phyloP scores from a whole-genome alignment of 768 basidiomycete species.

The Mycena sanguinolenta region DNA sequence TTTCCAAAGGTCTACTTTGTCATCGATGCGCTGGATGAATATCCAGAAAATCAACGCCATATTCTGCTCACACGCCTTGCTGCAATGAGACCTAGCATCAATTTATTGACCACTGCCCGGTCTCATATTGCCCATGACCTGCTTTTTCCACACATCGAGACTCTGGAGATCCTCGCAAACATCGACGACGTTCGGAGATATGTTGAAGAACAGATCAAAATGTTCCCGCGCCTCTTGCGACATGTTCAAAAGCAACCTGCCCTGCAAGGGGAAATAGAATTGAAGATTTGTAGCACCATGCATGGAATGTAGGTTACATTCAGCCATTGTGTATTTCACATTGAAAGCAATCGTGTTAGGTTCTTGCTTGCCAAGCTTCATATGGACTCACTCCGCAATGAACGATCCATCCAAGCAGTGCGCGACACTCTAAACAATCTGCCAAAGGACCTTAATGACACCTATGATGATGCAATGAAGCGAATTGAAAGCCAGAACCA shows the following conservation, averaged over 20 bases:
- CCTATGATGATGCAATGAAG: background rate
- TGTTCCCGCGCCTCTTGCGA: background rate
- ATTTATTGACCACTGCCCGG: background rate
- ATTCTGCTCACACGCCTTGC: background rate
- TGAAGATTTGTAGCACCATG: background rate
- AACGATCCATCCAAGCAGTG: background rate
- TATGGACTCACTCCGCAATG: background rate
- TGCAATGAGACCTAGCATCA: background rate
- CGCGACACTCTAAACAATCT: background rate
- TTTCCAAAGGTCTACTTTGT: background rate
- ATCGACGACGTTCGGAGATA: background rate
- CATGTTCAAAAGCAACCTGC: background rate
- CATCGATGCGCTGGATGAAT: background rate
- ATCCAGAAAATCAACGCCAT: background rate
- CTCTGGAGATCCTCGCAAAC: background rate
- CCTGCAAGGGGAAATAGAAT: background rate
- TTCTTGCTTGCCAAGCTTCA: background rate
- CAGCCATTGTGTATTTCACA: background rate
- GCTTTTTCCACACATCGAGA: background rate
- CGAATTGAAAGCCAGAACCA: background rate
- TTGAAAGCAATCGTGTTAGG: background rate
- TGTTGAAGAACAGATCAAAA: background rate
- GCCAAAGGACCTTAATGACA: background rate
- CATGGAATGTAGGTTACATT: background rate
- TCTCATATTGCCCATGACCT: background rate